Evolutionary conservation across 441 rosid species (phyloP).

Genomic region (Syzygium malaccense): DNA sequence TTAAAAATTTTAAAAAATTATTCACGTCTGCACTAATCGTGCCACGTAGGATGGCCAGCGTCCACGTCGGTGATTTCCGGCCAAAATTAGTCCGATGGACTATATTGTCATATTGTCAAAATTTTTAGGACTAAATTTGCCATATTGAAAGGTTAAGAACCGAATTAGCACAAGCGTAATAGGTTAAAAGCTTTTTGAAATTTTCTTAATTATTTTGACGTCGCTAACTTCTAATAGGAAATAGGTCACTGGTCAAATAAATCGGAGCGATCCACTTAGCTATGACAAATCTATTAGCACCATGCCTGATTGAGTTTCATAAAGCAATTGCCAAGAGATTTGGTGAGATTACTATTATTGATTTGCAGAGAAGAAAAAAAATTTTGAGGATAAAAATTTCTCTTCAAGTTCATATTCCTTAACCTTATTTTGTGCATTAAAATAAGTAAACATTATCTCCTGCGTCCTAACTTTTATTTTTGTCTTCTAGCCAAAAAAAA

Average conservation of each 20-base stretch:
- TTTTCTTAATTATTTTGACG: neutral
- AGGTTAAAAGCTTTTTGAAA: too few species aligned
- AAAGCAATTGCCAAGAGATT: neutral
- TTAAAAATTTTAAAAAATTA: too few species aligned
- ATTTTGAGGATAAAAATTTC: neutral
- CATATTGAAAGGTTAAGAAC: accelerated
- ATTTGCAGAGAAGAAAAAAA: neutral
- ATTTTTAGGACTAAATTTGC: accelerated
- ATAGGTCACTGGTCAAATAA: neutral
- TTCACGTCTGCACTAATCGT: accelerated
- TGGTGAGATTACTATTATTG: neutral
- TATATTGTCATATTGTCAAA: too few species aligned
- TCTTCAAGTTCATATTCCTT: neutral
- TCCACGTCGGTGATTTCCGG: accelerated
- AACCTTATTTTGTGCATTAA: neutral
- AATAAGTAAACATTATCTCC: neutral
- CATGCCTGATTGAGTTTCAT: neutral
- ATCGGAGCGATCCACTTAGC: neutral
- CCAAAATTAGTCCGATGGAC: accelerated
- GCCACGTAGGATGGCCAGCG: neutral
- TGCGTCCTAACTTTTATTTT: neutral
- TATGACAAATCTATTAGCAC: neutral
- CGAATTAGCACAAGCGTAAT: too few species aligned
- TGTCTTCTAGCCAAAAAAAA: neutral
- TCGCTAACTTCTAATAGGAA: neutral